Evolutionary conservation across 148 eudicot species (phyloP).

Genomic region (Bassia scoparia): DNA sequence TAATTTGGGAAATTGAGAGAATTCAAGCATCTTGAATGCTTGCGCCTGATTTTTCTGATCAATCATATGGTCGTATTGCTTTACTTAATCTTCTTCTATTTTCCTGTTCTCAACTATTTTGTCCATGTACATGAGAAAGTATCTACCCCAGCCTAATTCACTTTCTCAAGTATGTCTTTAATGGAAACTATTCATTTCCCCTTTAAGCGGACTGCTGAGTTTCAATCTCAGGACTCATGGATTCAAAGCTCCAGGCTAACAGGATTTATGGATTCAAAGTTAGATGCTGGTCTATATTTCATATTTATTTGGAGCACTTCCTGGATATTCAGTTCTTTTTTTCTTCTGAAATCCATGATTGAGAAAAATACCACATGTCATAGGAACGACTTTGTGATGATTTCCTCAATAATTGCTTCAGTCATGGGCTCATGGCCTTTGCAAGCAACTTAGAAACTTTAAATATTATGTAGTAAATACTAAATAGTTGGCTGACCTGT

Average conservation of each 20-base stretch:
- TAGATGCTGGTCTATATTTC: neutral
- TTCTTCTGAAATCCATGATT: neutral
- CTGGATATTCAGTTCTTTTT: neutral
- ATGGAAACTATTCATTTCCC: no score
- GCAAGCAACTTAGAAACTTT: neutral
- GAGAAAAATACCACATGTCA: neutral
- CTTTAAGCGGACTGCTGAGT: no score
- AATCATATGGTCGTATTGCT: neutral
- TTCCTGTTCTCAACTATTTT: neutral
- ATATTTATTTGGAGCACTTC: neutral
- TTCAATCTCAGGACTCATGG: neutral
- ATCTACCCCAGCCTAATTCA: neutral
- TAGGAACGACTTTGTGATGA: neutral
- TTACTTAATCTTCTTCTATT: neutral
- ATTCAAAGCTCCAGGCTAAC: no score
- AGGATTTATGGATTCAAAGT: neutral
- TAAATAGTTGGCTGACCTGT: neutral
- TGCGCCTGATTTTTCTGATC: neutral
- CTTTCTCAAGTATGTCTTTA: neutral
- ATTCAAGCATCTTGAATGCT: neutral
- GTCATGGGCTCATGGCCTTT: neutral
- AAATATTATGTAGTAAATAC: neutral
- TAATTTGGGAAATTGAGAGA: neutral
- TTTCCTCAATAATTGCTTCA: neutral
- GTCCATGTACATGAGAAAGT: neutral